These are phyloP conservation scores for Orbilia javanica DNA, from an alignment of 2,329 filamentous ascomycete species.

Conservation along the genomic window DNA sequence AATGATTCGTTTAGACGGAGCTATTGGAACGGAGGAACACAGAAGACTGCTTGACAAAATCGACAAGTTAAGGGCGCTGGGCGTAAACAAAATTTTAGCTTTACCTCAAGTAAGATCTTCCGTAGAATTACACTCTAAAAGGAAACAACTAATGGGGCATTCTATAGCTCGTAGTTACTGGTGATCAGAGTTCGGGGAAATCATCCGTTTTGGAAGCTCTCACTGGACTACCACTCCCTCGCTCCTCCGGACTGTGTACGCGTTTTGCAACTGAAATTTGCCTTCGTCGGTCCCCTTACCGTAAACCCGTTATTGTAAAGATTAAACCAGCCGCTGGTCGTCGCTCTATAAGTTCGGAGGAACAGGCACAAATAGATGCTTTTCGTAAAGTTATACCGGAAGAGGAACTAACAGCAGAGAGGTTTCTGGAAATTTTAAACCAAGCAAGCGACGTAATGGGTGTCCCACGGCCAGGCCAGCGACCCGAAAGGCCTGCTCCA, in stretches of 20 bases:
- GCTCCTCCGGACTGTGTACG: conserved; percentile 65
- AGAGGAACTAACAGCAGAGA: conserved; percentile 24
- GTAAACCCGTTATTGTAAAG: conserved; percentile 62
- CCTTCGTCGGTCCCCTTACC: conserved; percentile 63
- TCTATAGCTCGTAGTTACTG: conserved; percentile 65
- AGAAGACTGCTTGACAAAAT: conserved; percentile 39
- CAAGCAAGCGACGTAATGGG: conserved; percentile 45
- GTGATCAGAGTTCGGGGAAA: conserved; percentile 66
- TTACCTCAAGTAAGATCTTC: conserved; percentile 24
- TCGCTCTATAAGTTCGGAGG: not conserved
- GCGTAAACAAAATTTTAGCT: conserved; percentile 34
- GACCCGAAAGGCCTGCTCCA: not conserved
- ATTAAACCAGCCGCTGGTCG: conserved; percentile 19
- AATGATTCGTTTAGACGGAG: not conserved
- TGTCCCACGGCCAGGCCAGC: conserved; percentile 21
- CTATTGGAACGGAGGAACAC: conserved; percentile 32
- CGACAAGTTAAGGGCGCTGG: conserved; percentile 29
- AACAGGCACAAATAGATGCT: conserved; percentile 22
- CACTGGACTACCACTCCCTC: conserved; percentile 65
- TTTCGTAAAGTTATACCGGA: conserved; percentile 51
- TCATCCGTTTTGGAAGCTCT: conserved; percentile 63
- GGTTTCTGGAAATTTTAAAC: conserved; percentile 34
- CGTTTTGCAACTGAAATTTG: conserved; percentile 68
- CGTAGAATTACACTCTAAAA: not conserved
- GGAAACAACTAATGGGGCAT: not conserved